Base-by-base conservation (phyloP, 768 basidiomycete species). In the Postia placenta region DNA sequence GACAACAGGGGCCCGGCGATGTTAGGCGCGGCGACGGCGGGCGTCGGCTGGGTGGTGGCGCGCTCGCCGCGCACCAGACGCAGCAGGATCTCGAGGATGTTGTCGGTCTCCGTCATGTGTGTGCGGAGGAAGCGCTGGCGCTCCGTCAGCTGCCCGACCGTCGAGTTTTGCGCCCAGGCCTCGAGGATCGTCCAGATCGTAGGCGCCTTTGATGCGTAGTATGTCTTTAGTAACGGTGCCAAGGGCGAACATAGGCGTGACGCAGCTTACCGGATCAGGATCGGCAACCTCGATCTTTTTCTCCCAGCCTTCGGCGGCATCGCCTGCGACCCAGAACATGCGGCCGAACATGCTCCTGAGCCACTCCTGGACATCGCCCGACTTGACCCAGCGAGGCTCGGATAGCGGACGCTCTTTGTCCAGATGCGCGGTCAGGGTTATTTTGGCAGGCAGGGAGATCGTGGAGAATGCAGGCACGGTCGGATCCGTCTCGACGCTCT, bases 301-400 rank as follows among this genome's bases (percentile, higher is more conserved):
- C 67, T 88, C 87, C 96, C 96, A 99, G 7, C 88, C 87, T 54
- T 86, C 85, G n/a, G 83, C 81, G 11, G 83, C 86, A 46, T 87
- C 85, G 4, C 85, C 86, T 23, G 85, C 78, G 40, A 85, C 83
- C 86, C 86, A 89, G 60, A 89, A 88, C 83, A 87, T 87, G 30
- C 87, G 74, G 2, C 88, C 89, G 65, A 91, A 87, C 75, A 90
- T 89, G 58, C 79, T 88, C 65, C 81, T 81, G 58, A 91, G 69
- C 94, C 94, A 98, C 33, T 93, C 92, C 58, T 95, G 91, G 20
- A 94, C 80, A 61, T 94, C 89, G 25, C 95, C 95, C 6, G 87
- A 85, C 66, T 92, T 91, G 30, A 92, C 92, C 96, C 95, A 99
- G 64, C 92, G 88, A 5, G 96, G 92, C 64, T 97, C 93, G 14